Evolutionary conservation across 441 rosid species (phyloP).

Genomic region (Populus hybrid): DNA sequence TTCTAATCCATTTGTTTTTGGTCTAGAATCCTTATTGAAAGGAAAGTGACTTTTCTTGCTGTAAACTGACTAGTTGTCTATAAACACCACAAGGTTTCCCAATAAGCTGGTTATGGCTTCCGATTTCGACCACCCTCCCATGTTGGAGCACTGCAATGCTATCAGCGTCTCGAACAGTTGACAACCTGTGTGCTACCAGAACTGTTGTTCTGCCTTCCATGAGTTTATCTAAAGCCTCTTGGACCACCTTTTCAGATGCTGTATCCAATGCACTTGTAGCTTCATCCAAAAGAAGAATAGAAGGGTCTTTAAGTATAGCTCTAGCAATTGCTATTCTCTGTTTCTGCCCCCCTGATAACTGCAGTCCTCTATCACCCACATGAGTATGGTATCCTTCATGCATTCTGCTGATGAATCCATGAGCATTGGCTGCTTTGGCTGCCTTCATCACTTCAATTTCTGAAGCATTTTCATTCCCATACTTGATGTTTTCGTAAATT

Average conservation of each 20-base stretch:
- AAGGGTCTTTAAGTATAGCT: conserved; percentile 64
- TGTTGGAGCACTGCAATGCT: conserved; percentile 56
- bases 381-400: conserved; percentile 65
- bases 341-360: conserved; percentile 60
- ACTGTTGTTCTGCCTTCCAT: conserved; percentile 74
- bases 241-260: conserved; percentile 61
- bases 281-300: conserved; percentile 71
- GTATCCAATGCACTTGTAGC: conserved; percentile 82
- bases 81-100: conserved; percentile 44
- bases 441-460: conserved; percentile 68
- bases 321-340: conserved; percentile 53
- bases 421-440: conserved; percentile 74
- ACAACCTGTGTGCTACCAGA: conserved; percentile 76
- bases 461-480: conserved; percentile 59
- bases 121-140: conserved; percentile 66
- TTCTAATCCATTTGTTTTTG: not conserved
- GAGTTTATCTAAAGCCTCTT: conserved; percentile 64
- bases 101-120: conserved; percentile 61
- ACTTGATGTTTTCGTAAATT: conserved; percentile 67
- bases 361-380: conserved; percentile 71
- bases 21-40: not conserved
- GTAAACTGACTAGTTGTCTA: conserved; percentile 56
- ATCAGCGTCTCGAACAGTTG: conserved; percentile 56
- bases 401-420: conserved; percentile 70
- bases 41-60: conserved; percentile 28